Evolutionary conservation across 257 asterid genomes (phyloP).

Genomic region (Prunella vulgaris): DNA sequence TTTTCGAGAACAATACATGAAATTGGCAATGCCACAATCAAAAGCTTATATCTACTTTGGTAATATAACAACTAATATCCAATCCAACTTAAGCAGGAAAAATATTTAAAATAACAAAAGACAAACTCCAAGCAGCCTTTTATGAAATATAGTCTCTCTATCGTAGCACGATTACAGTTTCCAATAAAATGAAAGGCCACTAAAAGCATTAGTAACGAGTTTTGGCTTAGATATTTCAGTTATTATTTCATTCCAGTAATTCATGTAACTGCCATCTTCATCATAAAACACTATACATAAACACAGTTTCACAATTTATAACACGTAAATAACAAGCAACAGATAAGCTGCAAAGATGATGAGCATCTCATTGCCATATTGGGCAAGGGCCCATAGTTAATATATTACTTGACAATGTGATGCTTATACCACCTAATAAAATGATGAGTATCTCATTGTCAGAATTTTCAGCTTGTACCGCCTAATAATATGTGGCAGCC

Average conservation of each 20-base stretch:
- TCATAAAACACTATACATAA: neutral
- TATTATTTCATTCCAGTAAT: neutral
- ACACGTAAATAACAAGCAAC: neutral
- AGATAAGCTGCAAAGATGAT: neutral
- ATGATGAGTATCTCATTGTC: no score
- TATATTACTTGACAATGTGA: no score
- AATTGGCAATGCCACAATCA: neutral
- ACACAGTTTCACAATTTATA: neutral
- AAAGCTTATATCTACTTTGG: neutral
- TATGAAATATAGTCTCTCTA: neutral
- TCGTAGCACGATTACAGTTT: neutral
- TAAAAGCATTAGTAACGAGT: neutral
- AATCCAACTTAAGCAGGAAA: neutral
- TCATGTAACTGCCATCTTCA: neutral
- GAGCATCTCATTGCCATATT: neutral
- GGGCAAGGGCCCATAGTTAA: no score
- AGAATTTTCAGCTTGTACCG: no score
- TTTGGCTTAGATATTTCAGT: neutral
- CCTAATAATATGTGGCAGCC: no score
- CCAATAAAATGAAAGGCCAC: neutral
- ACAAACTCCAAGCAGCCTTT: constrained; percentile 8
- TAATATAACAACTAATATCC: neutral
- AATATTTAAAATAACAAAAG: neutral
- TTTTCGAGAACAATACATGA: neutral
- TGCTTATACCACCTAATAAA: no score